A percentile compares a stretch with the other conserved stretches of the same genome.
phyloP scores from a whole-genome alignment of 352 stramenopile species.

The Pythium rhizo-oryzae region DNA sequence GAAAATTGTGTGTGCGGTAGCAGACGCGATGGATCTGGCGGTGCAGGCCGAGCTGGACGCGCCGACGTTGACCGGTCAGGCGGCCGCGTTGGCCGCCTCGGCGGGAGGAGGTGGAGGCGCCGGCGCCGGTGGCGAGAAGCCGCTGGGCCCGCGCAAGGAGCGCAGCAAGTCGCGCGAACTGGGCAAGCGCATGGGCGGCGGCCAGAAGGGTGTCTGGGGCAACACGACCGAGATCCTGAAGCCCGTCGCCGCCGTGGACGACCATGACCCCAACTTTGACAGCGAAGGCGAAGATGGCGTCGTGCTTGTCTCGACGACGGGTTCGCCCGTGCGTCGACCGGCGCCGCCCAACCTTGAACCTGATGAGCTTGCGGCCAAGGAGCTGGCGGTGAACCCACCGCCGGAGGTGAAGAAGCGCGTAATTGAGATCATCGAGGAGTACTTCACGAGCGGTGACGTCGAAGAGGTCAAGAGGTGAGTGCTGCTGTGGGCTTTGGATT shows the following conservation, averaged over 20 bases:
- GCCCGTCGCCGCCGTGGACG: constrained; percentile 73
- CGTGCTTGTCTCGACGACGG: constrained; percentile 71
- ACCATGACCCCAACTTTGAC: constrained; percentile 94
- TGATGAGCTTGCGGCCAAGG: constrained; percentile 72
- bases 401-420: constrained; percentile 91
- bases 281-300: constrained; percentile 91
- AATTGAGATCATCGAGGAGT: constrained; percentile 88
- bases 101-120: constrained; percentile 17
- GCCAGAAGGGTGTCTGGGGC: constrained; percentile 84
- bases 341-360: constrained; percentile 56
- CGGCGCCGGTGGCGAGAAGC: constrained; percentile 48
- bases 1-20: neutral
- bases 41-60: constrained; percentile 27
- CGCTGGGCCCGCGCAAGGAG: constrained; percentile 65
- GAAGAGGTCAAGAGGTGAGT: constrained; percentile 86
- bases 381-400: constrained; percentile 71
- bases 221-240: constrained; percentile 75
- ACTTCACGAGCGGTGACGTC: constrained; percentile 86
- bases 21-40: constrained; percentile 29
- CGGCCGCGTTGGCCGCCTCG: constrained; percentile 1
- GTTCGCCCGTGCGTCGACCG: constrained; percentile 47
- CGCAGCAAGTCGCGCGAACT: constrained; percentile 87
- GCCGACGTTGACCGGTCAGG: constrained; percentile 12
- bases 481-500: neutral
- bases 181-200: constrained; percentile 86